Percentiles rank a stretch among this genome's conserved stretches.
phyloP scores from a whole-genome alignment of 805 yeast species.

The Candida takata region DNA sequence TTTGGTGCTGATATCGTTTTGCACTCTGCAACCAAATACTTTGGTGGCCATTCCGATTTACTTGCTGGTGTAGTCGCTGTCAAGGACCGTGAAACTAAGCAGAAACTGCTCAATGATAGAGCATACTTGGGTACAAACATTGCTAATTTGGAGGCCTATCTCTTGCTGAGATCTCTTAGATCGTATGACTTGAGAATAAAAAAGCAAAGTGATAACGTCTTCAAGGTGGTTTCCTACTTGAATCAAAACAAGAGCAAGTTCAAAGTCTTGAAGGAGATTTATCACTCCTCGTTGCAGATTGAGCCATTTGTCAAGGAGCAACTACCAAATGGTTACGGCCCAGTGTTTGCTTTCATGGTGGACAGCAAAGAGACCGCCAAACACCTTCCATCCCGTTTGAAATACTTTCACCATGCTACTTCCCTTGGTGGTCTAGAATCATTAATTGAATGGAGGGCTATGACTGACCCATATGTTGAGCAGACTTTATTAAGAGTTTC shows the following conservation, averaged over 20 bases:
- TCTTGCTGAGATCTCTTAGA: conserved; percentile 72
- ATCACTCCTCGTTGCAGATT: conserved; percentile 72
- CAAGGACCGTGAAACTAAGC: conserved; percentile 42
- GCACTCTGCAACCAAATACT: conserved; percentile 90
- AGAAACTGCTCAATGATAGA: conserved; percentile 53
- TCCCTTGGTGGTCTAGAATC: conserved; percentile 92
- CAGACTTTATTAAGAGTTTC: conserved; percentile 64
- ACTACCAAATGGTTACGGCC: conserved; percentile 57
- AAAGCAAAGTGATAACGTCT: conserved; percentile 59
- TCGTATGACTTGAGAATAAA: conserved; percentile 68
- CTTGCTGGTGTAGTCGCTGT: conserved; percentile 75
- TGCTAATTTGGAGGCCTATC: conserved; percentile 68
- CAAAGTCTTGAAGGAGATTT: conserved; percentile 43
- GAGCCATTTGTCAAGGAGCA: conserved; percentile 65
- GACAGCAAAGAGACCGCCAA: conserved; percentile 47
- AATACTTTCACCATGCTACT: conserved; percentile 82
- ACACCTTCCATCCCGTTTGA: conserved; percentile 54
- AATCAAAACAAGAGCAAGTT: conserved; percentile 40
- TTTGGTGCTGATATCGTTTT: conserved; percentile 84
- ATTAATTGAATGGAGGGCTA: conserved; percentile 82
- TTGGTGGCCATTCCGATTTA: conserved; percentile 93
- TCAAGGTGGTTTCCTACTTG: conserved; percentile 53
- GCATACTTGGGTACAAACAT: conserved; percentile 70
- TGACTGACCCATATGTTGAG: conserved; percentile 54
- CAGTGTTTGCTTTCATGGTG: conserved; percentile 67